Evolutionary conservation across 768 basidiomycete genomes (phyloP), one percentile per base, ranked within the genome.

Genomic region (Kwoniella bestiolae): DNA sequence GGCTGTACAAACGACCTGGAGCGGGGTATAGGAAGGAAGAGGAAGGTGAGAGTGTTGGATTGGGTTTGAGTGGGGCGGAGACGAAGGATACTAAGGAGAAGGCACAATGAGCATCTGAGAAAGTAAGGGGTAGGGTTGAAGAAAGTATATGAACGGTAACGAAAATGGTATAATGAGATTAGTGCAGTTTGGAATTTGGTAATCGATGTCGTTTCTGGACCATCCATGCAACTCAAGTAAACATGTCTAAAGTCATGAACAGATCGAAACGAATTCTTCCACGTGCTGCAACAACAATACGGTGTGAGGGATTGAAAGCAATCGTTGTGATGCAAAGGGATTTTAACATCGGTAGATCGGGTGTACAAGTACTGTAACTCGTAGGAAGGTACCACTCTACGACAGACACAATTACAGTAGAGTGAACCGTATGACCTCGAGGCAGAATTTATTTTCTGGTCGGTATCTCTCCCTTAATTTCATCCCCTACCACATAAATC

Each of bases 1-100:
- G 64, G 46, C 57, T 76, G 32, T 67, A 68, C 7, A 67, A 69
- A 56, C 55, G 69, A 21, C 28, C 31, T 35, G 60, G 31, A 38
- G 60, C 50, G 23, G 58, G 58, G 6, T 46, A 9, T 3, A 34
- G 28, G 35, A 61, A 61, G 50, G 31, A 21, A n/a, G 18, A 32
- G 14, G 50, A 52, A 0, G 32, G 31, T 7, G 47, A 49, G 26
- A 38, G 49, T 12, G 58, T 49, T 1, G 60, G 60, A 16, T 44
- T 61, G 14, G 60, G 60, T 31, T 44, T 61, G 38, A 61, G 49
- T 23, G 50, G 50, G 16, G 60, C 60, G 18, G 49, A 47, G 32
- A 23, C 44, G 14, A 46, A 44, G 21, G 44, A 31, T 5, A 28
- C 7, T 8, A 60, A 34, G 29, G 59, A 60, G 59, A 60, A 60